A percentile compares a stretch with the other conserved stretches of the same genome.
Evolutionary conservation across 352 stramenopile species (phyloP).

Genomic region (Globisporangium orthogonon): DNA sequence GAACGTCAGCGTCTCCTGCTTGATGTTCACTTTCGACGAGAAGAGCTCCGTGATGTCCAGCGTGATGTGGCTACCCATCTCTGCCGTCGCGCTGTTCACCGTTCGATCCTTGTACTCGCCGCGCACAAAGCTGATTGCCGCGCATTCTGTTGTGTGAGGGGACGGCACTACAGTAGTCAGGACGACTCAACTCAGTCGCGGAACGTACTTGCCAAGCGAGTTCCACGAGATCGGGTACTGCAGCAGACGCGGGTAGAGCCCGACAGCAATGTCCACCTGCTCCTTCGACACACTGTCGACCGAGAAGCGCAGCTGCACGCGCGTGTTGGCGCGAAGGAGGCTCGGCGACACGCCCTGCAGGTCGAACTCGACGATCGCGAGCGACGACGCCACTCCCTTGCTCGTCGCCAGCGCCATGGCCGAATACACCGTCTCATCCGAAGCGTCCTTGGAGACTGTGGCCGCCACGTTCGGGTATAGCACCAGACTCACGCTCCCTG

Average conservation of each 20-base stretch:
- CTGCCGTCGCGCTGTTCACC: slow-evolving; percentile 43
- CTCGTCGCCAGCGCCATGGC: slow-evolving; percentile 43
- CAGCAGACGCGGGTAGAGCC: slow-evolving; percentile 30
- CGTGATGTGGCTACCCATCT: slow-evolving; percentile 54
- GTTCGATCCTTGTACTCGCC: slow-evolving; percentile 37
- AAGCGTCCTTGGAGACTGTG: slow-evolving; percentile 41
- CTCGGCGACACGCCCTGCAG: slow-evolving; percentile 57
- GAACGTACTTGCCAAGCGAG: slow-evolving; percentile 30
- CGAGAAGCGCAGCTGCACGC: slow-evolving; percentile 63
- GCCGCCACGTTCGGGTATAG: slow-evolving; percentile 56
- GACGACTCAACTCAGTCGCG: not conserved
- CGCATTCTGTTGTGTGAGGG: not conserved
- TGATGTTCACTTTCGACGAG: slow-evolving; percentile 31
- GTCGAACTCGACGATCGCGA: slow-evolving; percentile 70
- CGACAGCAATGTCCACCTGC: slow-evolving; percentile 45
- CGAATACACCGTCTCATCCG: slow-evolving; percentile 44
- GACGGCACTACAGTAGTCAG: not conserved
- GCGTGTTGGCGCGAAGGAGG: slow-evolving; percentile 55
- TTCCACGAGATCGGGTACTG: slow-evolving; percentile 67
- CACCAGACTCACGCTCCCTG: slow-evolving; percentile 40
- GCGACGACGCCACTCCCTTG: slow-evolving; percentile 35
- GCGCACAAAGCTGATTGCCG: slow-evolving; percentile 15
- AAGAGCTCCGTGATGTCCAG: slow-evolving; percentile 85
- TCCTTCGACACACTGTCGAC: slow-evolving; percentile 47
- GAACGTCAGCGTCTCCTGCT: slow-evolving; percentile 48